These are phyloP conservation scores for Monosporascus sp. DNA, from an alignment of 2,329 filamentous ascomycete species.

Conservation along the genomic window DNA sequence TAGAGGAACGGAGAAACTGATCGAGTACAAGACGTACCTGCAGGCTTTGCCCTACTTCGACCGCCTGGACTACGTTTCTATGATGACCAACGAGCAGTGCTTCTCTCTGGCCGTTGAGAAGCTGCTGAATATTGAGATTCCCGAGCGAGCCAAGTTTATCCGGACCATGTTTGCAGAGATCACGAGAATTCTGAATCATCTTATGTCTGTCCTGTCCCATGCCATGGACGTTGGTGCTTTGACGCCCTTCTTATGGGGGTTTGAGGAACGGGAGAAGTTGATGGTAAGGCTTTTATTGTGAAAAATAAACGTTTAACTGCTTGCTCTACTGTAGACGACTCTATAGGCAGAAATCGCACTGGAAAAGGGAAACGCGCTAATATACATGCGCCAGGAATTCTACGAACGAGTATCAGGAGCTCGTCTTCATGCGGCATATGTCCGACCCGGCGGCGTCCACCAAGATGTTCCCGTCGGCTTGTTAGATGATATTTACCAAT, in stretches of 20 bases:
- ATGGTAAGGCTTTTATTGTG: slow-evolving; percentile 64
- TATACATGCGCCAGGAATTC: slow-evolving; percentile 67
- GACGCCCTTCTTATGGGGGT: slow-evolving; percentile 98
- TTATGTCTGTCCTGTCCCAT: slow-evolving; percentile 96
- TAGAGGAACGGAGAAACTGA: slow-evolving; percentile 97
- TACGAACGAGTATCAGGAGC: slow-evolving; percentile 98
- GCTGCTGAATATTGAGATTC: slow-evolving; percentile 93
- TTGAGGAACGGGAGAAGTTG: slow-evolving; percentile 98
- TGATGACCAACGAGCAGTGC: slow-evolving; percentile 99
- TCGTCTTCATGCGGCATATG: slow-evolving; percentile 93
- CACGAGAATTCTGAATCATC: slow-evolving; percentile 89
- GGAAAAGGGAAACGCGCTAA: slow-evolving; percentile 3
- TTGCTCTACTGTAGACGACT: neutral
- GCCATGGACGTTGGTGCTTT: slow-evolving; percentile 98
- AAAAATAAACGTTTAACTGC: neutral
- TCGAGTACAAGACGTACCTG: slow-evolving; percentile 99
- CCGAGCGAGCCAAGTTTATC: slow-evolving; percentile 94
- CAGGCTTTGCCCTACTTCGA: slow-evolving; percentile 99
- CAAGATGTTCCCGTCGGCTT: slow-evolving; percentile 92
- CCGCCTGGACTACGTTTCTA: slow-evolving; percentile 96
- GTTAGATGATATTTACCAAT: slow-evolving; percentile 98
- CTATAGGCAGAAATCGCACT: slow-evolving; percentile 3
- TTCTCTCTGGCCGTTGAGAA: slow-evolving; percentile 96
- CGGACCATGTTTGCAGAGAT: slow-evolving; percentile 93
- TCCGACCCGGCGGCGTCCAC: slow-evolving; percentile 91